Conservation (phyloP, 345 rosid genomes). For the Litchi chinensis region DNA sequence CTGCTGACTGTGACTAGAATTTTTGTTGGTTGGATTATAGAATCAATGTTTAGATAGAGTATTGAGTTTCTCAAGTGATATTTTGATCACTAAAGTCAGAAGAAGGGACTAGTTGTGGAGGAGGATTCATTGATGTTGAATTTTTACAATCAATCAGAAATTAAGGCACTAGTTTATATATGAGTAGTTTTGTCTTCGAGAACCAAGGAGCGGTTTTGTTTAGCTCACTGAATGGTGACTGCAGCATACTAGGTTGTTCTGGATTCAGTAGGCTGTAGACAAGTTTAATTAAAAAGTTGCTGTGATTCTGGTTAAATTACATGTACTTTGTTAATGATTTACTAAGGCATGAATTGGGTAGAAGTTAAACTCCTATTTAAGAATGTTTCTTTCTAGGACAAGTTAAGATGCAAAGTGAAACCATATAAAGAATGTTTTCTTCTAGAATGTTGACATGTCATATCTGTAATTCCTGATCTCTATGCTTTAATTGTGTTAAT, state of each 20-base stretch:
- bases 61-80: background rate
- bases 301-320: background rate
- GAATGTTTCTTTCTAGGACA: background rate
- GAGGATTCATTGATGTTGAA: background rate
- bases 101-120: background rate
- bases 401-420: background rate
- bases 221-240: background rate
- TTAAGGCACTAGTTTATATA: background rate
- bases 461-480: background rate
- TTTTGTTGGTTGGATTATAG: background rate
- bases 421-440: background rate
- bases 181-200: background rate
- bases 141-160: background rate
- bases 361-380: background rate
- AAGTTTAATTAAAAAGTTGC: background rate
- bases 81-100: background rate
- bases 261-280: background rate
- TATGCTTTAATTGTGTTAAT: background rate
- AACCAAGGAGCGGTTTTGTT: background rate
- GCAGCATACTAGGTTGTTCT: background rate
- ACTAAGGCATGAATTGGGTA: background rate
- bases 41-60: background rate
- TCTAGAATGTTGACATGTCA: background rate
- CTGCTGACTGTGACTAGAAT: background rate
- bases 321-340: background rate